Base-by-base conservation (phyloP, 176 grass and related monocot species). In the Zoysia japonica region DNA sequence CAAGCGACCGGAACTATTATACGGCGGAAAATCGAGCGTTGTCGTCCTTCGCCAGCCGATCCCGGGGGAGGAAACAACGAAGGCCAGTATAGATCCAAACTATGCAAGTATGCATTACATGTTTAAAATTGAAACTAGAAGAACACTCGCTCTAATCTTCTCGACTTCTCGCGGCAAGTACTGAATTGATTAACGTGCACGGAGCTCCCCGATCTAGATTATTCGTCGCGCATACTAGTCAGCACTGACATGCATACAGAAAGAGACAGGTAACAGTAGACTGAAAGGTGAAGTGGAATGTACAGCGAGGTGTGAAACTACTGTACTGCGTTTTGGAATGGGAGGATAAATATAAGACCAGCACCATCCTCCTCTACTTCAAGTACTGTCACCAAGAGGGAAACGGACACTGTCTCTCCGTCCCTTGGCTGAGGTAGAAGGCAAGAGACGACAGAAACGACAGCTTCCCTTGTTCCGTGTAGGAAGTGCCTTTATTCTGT, bases 11-110 rank as follows among this genome's bases (percentile, higher is more conserved):
- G 15, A 49, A 49, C 48, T 79, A 83, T 36, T 50, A 46, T 71
- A 67, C 37, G 65, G 19, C 37, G 44, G 85, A 89, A 89, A 14
- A 78, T 60, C 74, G 37, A 59, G 72, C 77, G 61, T 85, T 85
- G 71, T 67, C 82, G 71, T 67, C 82, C 56, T 43, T 72, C 40
- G 66, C 75, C 55, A 63, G 65, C 70, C 76, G 81, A 79, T 41
- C 82, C 78, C 78, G 66, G 77, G 71, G 82, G 87, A 72, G 87
- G 60, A 65, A 81, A 89, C 71, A 85, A 77, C 78, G 19, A 89
- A 72, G 82, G 50, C 62, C 47, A 51, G 16, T 67, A 84, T 69
- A 81, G 72, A 81, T 85, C 72, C 72, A 85, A 77, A 85, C 72
- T 56, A 70, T 49, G n/a, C n/a, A n/a, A n/a, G n/a, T n/a, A n/a